A percentile compares a stretch with the other conserved stretches of the same genome.
Conservation (phyloP, 345 rosid species). For the Salix viminalis region DNA sequence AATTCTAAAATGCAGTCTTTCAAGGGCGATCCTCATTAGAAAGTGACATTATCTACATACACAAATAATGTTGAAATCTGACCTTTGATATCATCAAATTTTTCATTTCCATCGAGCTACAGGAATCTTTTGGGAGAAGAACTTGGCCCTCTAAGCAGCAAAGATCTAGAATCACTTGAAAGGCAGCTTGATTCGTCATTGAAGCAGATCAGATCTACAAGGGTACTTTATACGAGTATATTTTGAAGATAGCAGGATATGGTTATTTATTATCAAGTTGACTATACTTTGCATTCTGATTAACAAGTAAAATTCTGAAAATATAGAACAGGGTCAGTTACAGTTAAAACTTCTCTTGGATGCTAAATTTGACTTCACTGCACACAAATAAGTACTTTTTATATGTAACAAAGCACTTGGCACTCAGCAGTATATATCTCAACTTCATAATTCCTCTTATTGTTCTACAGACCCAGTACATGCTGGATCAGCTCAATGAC, state of each 20-base stretch:
- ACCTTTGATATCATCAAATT: not conserved
- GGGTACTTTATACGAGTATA: conserved; percentile 39
- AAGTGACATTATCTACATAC: not conserved
- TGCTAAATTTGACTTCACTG: not conserved
- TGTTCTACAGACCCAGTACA: conserved; percentile 64
- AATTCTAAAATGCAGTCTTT: not conserved
- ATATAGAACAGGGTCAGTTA: not conserved
- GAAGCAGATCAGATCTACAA: conserved; percentile 81
- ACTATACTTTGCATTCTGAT: not conserved
- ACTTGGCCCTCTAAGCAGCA: conserved; percentile 76
- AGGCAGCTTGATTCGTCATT: conserved; percentile 90
- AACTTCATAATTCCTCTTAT: not conserved
- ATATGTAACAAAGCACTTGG: not conserved
- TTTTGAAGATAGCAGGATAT: not conserved
- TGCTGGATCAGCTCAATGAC: conserved; percentile 93
- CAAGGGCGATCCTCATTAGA: not conserved
- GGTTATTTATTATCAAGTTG: not conserved
- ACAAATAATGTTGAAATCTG: not conserved
- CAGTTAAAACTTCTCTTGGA: not conserved
- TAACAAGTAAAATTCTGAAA: not conserved
- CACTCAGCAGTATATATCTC: not conserved
- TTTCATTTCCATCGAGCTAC: not conserved
- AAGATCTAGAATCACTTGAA: conserved; percentile 89
- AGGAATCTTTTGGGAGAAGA: conserved; percentile 94
- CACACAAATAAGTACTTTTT: not conserved